These are phyloP conservation scores for Amborella trichopoda DNA, from an alignment of 164 flowering plant genomes.

Conservation along the genomic window DNA sequence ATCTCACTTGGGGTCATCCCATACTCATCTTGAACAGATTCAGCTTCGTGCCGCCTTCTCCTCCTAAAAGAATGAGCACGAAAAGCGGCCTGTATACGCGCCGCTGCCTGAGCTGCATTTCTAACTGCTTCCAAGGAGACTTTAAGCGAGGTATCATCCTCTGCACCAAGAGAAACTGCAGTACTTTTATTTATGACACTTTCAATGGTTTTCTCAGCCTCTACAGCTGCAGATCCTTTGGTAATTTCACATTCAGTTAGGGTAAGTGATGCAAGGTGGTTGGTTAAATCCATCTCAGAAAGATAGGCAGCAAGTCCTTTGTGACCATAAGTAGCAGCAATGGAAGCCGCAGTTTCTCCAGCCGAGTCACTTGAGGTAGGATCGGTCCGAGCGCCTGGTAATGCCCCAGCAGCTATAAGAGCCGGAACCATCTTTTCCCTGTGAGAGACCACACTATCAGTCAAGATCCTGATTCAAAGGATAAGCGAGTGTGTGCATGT, in stretches of 20 bases:
- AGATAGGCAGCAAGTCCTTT: conserved; percentile 95
- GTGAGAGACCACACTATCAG: too few relatives aligned
- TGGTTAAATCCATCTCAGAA: conserved; percentile 76
- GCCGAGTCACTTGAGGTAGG: conserved; percentile 61
- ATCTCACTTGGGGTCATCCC: conserved; percentile 35
- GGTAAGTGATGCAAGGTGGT: conserved; percentile 76
- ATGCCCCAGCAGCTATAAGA: conserved; percentile 84
- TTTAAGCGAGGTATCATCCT: conserved; percentile 59
- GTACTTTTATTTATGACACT: conserved; percentile 24
- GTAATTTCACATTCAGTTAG: conserved; percentile 73
- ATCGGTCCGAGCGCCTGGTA: conserved; percentile 85
- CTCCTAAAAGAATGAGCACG: conserved; percentile 89
- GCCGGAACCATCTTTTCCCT: conserved; percentile 97
- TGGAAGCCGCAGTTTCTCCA: conserved; percentile 70
- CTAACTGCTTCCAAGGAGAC: conserved; percentile 74
- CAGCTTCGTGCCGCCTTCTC: conserved; percentile 30
- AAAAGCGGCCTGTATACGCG: conserved; percentile 90
- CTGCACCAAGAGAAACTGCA: too few relatives aligned
- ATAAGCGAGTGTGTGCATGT: too few relatives aligned
- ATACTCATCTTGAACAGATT: conserved; percentile 37
- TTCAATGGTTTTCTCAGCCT: conserved; percentile 64
- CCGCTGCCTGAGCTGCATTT: conserved; percentile 95
- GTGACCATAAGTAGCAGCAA: conserved; percentile 69
- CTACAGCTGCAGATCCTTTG: conserved; percentile 56
- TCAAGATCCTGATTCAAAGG: too few relatives aligned